Conservation (phyloP, 768 basidiomycete genomes). For the Leucocoprinus leucothites region DNA sequence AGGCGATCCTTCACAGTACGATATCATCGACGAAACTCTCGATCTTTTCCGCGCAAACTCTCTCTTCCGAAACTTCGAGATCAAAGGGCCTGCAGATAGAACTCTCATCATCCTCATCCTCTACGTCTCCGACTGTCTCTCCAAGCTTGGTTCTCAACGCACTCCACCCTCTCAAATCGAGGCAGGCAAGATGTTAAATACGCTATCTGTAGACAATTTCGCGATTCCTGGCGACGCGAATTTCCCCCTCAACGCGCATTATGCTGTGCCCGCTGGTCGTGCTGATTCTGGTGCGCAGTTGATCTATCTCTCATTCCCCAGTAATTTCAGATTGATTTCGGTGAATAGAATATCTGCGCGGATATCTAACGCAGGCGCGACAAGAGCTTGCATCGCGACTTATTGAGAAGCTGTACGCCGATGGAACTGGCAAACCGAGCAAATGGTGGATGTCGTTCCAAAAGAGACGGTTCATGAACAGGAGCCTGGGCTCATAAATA, state of each 20-base stretch:
- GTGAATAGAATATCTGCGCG: constrained; percentile 74
- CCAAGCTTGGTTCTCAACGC: constrained; percentile 76
- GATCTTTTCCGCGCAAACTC: constrained; percentile 99
- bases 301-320: constrained; percentile 11
- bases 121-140: constrained; percentile 95
- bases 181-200: constrained; percentile 85
- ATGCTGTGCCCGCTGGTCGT: constrained; percentile 73
- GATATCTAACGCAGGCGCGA: constrained; percentile 89
- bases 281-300: constrained; percentile 68
- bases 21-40: constrained; percentile 94
- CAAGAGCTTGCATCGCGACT: constrained; percentile 89
- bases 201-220: constrained; percentile 91
- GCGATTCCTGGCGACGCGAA: constrained; percentile 94
- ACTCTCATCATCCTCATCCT: constrained; percentile 96
- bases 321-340: too few species aligned
- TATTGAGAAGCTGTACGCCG: constrained; percentile 86
- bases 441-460: constrained; percentile 99
- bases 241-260: constrained; percentile 91
- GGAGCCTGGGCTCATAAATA: constrained; percentile 67
- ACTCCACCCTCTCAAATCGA: constrained; percentile 74
- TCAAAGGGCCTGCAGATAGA: constrained; percentile 96
- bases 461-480: constrained; percentile 95
- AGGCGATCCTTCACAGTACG: constrained; percentile 79
- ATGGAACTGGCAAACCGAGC: constrained; percentile 91
- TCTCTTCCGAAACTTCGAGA: constrained; percentile 99